Conservation (phyloP, 1,139 yeast species). For the Hemisphaericaspora xylofermentans region DNA sequence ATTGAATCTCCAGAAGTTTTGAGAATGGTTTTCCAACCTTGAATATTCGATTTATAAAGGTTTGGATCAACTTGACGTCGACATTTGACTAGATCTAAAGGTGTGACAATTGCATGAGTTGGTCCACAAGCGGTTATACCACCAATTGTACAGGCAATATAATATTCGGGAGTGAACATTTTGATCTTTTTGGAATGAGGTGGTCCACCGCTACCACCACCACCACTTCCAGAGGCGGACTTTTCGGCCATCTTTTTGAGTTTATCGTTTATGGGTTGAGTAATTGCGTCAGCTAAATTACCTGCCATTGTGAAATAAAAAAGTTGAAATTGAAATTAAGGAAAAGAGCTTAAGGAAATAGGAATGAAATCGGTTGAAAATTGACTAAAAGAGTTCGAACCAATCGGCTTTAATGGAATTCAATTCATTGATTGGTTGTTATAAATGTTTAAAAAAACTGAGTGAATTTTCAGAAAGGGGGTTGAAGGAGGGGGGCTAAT, state of each 20-base stretch:
- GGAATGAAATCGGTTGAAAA: neutral
- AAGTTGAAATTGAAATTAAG: neutral
- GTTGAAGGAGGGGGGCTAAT: too few species aligned
- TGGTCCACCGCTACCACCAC: slow-evolving; percentile 12
- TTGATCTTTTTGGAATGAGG: slow-evolving; percentile 29
- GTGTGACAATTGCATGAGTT: slow-evolving; percentile 89
- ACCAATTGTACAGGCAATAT: slow-evolving; percentile 81
- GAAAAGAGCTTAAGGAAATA: neutral
- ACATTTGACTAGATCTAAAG: slow-evolving; percentile 89
- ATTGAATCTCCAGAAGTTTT: slow-evolving; percentile 75
- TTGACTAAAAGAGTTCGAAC: too few species aligned
- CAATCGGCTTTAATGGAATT: too few species aligned
- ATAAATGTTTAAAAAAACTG: too few species aligned
- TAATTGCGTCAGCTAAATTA: slow-evolving; percentile 28
- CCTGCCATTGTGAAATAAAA: slow-evolving; percentile 17
- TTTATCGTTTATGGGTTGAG: slow-evolving; percentile 34
- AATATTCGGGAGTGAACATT: slow-evolving; percentile 70
- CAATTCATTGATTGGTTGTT: too few species aligned
- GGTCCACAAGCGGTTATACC: slow-evolving; percentile 95
- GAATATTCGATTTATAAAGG: slow-evolving; percentile 70
- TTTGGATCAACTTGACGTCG: slow-evolving; percentile 81
- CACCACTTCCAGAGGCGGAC: slow-evolving; percentile 15
- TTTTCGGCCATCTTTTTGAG: slow-evolving; percentile 18
- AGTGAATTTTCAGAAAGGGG: too few species aligned
- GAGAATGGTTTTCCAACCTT: slow-evolving; percentile 75